phyloP scores from a whole-genome alignment of 2,329 filamentous ascomycete species.

The Aspergillus aculeatus region DNA sequence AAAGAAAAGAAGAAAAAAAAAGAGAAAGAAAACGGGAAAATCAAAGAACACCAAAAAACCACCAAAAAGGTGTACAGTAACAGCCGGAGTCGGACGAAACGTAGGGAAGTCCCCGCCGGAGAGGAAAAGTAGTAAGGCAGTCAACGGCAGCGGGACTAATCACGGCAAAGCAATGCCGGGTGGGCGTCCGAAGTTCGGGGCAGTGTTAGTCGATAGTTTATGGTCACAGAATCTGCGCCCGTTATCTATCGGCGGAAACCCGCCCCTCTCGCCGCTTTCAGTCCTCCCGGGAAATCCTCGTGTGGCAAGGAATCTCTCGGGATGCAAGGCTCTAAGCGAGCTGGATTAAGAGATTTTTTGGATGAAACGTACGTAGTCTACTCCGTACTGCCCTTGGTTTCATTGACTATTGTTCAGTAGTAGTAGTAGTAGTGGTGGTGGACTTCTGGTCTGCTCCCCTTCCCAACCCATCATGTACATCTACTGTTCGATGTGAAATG shows the following conservation, averaged over 20 bases:
- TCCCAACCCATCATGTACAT: no score
- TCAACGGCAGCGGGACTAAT: conserved; percentile 1
- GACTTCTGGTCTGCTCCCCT: no score
- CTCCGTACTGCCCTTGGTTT: background rate
- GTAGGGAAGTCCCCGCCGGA: conserved; percentile 15
- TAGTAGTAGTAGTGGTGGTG: no score
- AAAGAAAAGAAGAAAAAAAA: conserved; percentile 7
- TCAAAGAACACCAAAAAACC: no score
- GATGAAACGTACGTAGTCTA: background rate
- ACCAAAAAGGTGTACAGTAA: background rate
- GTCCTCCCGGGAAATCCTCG: conserved; percentile 5
- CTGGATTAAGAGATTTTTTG: background rate
- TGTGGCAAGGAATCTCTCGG: background rate
- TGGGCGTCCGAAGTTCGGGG: conserved; percentile 35
- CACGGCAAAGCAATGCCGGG: background rate
- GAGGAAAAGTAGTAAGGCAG: background rate
- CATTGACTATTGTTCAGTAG: no score
- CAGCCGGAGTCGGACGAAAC: conserved; percentile 35
- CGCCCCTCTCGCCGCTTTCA: conserved; percentile 10
- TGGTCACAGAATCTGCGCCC: conserved; percentile 32
- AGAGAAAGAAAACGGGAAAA: conserved; percentile 12
- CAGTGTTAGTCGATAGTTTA: conserved; percentile 36
- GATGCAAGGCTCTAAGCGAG: background rate
- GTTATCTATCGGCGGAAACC: conserved; percentile 33
- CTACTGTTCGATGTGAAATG: background rate